Evolutionary conservation across 768 basidiomycete species (phyloP), one percentile per base, ranked within the genome.

Genomic region (Paxillus involutus): DNA sequence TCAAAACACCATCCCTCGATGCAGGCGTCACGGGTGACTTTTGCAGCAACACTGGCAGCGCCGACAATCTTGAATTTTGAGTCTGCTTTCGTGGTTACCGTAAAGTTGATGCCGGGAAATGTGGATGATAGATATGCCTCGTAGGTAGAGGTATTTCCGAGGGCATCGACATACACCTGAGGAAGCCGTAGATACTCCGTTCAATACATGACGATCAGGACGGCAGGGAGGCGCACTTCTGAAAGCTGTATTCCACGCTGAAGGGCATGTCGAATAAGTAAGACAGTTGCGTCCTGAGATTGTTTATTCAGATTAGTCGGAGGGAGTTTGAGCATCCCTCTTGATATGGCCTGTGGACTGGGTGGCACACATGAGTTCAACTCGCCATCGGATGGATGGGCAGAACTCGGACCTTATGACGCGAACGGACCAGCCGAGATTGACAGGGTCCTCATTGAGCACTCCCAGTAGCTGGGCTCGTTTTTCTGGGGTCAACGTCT

Each of bases 11-110:
- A 98, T 3, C 79, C 79, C 56, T 95, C 88, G 17, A 98, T 77
- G 70, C 93, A 94, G 7, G 88, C 84, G 64, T 98, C 96, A 52
- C 96, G 79, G 0, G 95, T 98, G 26, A 96, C 94, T 72, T 99
- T 99, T 2, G 97, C 97, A 3, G 94, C 94, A n/a, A 98, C 92
- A 67, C 91, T 94, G 2, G 96, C 97, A 6, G 97, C 97, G 19
- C 93, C 89, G 55, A 99, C 97, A 55, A 99, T 95, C 65, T 94
- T 97, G 80, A 84, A 99, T 57, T 91, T 85, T n/a, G 87, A 86
- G 65, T 99, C 97, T 14, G 97, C 97, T 71, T 99, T 98, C 26
- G 85, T 83, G 10, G 86, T 81, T 21, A 99, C 97, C 0, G 91
- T 94, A 67, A 99, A 95, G 39, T 75, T 73, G 58, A 98, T 89